phyloP scores from a whole-genome alignment of 2,329 filamentous ascomycete genomes.

The Colletotrichum graminicola region DNA sequence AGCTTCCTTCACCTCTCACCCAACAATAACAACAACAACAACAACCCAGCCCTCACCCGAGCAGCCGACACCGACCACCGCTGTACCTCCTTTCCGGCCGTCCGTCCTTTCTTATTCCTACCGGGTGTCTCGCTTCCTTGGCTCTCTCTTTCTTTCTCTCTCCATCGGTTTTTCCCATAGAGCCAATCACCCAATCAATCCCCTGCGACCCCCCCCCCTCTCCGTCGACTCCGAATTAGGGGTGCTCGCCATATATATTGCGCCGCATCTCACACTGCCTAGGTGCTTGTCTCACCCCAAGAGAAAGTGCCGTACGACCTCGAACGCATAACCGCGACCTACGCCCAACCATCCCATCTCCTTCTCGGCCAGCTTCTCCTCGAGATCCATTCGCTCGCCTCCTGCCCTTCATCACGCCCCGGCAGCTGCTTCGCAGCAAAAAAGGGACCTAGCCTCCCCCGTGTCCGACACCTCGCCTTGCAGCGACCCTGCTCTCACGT shows the following conservation, averaged over 20 bases:
- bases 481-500: constrained; percentile 19
- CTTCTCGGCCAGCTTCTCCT: constrained; percentile 29
- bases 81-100: background rate
- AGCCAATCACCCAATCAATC: constrained; percentile 3
- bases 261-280: constrained; percentile 26
- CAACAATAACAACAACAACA: too few relatives aligned
- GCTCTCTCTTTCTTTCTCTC: constrained; percentile 6
- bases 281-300: constrained; percentile 20
- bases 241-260: constrained; percentile 32
- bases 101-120: constrained; percentile 14
- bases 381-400: constrained; percentile 25
- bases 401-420: too few relatives aligned
- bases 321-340: constrained; percentile 22
- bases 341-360: constrained; percentile 19
- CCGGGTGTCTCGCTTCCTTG: constrained; percentile 13
- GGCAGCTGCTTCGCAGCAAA: constrained; percentile 27
- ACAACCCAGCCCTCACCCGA: background rate
- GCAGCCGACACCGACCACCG: background rate
- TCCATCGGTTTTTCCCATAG: background rate
- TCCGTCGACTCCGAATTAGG: background rate
- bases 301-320: constrained; percentile 21
- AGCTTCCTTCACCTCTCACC: background rate
- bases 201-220: background rate
- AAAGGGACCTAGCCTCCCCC: constrained; percentile 11
- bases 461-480: constrained; percentile 20